A percentile compares a stretch with the other conserved stretches of the same genome.
Conservation (phyloP, 2,329 filamentous ascomycete genomes). For the Colletotrichum sp. region DNA sequence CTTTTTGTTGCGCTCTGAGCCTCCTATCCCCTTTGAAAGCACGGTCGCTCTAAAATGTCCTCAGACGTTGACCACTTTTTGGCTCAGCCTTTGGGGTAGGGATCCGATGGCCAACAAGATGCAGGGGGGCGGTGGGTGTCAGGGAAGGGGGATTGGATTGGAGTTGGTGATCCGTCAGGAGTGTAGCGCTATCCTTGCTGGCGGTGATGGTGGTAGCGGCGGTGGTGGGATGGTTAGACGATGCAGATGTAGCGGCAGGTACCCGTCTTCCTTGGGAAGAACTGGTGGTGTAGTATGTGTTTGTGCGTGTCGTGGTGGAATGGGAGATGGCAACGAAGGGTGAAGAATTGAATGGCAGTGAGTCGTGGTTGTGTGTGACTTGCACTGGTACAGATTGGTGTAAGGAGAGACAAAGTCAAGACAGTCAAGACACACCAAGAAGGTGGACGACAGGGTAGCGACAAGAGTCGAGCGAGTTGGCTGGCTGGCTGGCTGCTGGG, state of each 20-base stretch:
- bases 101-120: slow-evolving; percentile 15
- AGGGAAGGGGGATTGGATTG: slow-evolving; percentile 9
- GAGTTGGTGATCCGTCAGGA: slow-evolving; percentile 16
- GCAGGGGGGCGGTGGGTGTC: slow-evolving; percentile 1
- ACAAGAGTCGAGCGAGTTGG: neutral
- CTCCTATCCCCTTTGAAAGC: slow-evolving; percentile 11
- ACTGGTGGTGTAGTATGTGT: neutral
- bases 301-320: neutral
- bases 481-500: neutral
- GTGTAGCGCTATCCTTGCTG: slow-evolving; percentile 1
- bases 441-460: neutral
- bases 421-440: neutral
- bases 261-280: neutral
- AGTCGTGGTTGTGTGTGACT: neutral
- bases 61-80: slow-evolving; percentile 19
- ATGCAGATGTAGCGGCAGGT: neutral
- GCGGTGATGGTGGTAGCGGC: neutral
- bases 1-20: slow-evolving; percentile 20
- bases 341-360: neutral
- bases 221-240: neutral
- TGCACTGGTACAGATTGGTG: neutral
- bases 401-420: slow-evolving; percentile 3
- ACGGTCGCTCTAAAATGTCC: slow-evolving; percentile 9
- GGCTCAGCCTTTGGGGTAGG: slow-evolving; percentile 16
- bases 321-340: neutral